These are phyloP conservation scores for Mortierella sp. DNA, from an alignment of 371 early-diverging fungal species.

Conservation along the genomic window DNA sequence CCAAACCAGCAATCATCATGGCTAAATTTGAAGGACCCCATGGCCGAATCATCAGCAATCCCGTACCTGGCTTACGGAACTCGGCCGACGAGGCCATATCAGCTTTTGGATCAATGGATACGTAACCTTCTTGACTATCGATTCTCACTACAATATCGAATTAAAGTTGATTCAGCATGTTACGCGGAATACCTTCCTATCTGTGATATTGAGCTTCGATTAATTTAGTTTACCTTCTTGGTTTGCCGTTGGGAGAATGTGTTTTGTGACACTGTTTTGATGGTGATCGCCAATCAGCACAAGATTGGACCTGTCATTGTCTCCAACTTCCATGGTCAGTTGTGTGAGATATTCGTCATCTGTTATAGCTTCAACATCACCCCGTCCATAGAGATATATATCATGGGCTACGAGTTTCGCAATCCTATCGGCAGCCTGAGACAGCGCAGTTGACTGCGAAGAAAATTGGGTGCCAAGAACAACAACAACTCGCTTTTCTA, in stretches of 20 bases:
- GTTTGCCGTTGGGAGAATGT: conserved; percentile 10
- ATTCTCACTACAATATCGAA: conserved; percentile 16
- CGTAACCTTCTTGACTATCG: conserved; percentile 5
- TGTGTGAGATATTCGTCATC: conserved; percentile 58
- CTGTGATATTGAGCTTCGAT: not conserved
- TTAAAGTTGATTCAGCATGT: not conserved
- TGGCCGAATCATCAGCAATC: conserved; percentile 61
- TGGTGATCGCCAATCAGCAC: conserved; percentile 36
- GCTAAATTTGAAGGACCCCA: conserved; percentile 45
- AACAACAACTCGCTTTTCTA: conserved; percentile 32
- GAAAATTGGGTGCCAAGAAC: conserved; percentile 26
- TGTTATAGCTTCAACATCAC: conserved; percentile 67
- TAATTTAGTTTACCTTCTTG: conserved; percentile 26
- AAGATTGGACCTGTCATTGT: conserved; percentile 16
- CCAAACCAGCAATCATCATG: conserved; percentile 61
- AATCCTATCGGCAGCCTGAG: conserved; percentile 42
- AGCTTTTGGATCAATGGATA: conserved; percentile 11
- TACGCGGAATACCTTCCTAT: too few relatives aligned
- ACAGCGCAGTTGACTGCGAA: not conserved
- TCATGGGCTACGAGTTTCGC: conserved; percentile 71
- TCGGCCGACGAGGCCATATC: conserved; percentile 2
- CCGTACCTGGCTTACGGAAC: conserved; percentile 46
- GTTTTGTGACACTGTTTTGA: conserved; percentile 29
- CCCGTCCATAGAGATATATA: conserved; percentile 73
- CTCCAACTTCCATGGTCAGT: not conserved